Base-by-base conservation (phyloP, 768 basidiomycete species). In the Pisolithus tinctorius region DNA sequence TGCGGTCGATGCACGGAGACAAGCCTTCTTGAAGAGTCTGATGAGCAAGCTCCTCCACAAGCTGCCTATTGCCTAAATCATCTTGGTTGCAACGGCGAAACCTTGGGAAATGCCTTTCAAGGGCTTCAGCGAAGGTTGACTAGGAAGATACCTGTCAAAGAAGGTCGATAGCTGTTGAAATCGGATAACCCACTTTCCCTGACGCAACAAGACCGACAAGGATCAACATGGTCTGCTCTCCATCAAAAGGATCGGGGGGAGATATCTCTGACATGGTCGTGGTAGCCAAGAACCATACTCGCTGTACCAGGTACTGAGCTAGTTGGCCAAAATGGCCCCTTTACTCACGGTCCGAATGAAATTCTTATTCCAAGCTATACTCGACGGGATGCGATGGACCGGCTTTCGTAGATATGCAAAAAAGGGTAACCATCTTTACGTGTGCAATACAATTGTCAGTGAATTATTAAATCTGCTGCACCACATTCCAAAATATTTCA, bases 61-160 rank as follows among this genome's bases (percentile, higher is more conserved):
- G 66, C 11, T 74, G 74, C 57, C 88, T 75, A 58, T 74, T 72
- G 16, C 87, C 89, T 40, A 92, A 74, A 49, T 89, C 84, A 60
- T 92, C 89, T 66, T 91, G 88, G 69, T 82, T 88, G 64, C 86
- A 90, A 57, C 86, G 75, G 41, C 72, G 71, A 63, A 88, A 86
- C 39, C 67, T 67, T 8, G 88, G 84, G 52, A 76, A 77, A 58
- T 83, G 67, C 4, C 62, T 53, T 59, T 88, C 72, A 4, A 91
- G 74, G n/a, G 83, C 80, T 56, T 81, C 65, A 45, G 89, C 86
- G 62, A 92, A 91, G 2, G 86, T 85, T 16, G 78, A 76, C 77
- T 76, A 50, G 52, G 53, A 45, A 7, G 39, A 36, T 16, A 36
- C 4, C 27, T 55, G 26, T 59, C 51, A 58, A 40, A 53, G 51